Evolutionary conservation across 140 eudicot species (phyloP).

Genomic region (Flaveria floridana): DNA sequence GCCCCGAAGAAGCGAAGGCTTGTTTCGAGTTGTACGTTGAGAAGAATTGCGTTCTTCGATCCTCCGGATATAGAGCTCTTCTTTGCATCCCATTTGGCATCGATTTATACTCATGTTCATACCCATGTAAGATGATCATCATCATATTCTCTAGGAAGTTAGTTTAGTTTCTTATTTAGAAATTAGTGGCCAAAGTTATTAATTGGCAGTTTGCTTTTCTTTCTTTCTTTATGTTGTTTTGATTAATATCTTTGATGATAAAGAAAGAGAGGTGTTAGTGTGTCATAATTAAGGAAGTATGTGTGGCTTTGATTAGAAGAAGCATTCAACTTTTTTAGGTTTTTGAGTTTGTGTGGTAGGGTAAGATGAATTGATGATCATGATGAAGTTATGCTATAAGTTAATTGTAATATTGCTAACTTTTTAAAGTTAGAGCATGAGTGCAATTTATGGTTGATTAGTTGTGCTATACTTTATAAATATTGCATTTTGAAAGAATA

Average conservation of each 20-base stretch:
- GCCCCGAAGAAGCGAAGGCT: constrained; percentile 60
- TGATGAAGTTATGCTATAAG: constrained; percentile 28
- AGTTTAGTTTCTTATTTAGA: neutral
- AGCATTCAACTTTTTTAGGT: constrained; percentile 25
- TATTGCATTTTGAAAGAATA: constrained; percentile 28
- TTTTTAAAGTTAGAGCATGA: constrained; percentile 38
- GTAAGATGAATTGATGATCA: constrained; percentile 24
- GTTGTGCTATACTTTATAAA: constrained; percentile 10
- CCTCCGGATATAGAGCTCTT: constrained; percentile 72
- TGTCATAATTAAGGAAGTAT: constrained; percentile 20
- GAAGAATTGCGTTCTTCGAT: constrained; percentile 57
- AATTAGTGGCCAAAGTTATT: constrained; percentile 23
- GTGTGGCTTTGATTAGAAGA: constrained; percentile 31
- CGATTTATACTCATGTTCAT: constrained; percentile 43
- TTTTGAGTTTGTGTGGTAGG: constrained; percentile 39
- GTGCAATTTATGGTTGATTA: constrained; percentile 27
- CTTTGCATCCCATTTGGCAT: constrained; percentile 49
- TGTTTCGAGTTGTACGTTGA: constrained; percentile 36
- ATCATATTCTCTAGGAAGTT: constrained; percentile 24
- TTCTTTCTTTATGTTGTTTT: constrained; percentile 18
- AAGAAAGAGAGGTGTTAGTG: constrained; percentile 16
- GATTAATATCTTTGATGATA: constrained; percentile 29
- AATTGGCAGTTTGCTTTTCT: constrained; percentile 21
- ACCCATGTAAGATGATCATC: constrained; percentile 43
- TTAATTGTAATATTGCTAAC: constrained; percentile 27